Conservation (phyloP, 1,139 yeast species). For the Nadsonia commutata region DNA sequence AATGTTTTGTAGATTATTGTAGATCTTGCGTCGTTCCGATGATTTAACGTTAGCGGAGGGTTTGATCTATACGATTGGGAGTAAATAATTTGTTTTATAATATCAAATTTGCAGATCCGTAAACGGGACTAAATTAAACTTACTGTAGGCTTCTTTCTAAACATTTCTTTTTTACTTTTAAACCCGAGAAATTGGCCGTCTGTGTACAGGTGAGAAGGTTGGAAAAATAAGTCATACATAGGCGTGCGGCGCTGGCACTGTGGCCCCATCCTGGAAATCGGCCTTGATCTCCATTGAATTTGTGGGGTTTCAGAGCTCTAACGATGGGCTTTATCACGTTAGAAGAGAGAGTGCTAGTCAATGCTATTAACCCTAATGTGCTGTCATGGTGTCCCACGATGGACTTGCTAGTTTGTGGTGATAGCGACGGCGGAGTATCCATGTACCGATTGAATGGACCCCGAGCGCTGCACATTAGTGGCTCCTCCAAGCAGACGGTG, state of each 20-base stretch:
- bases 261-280: background rate
- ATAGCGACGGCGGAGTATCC: conserved; percentile 32
- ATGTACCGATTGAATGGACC: conserved; percentile 43
- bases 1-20: conserved; percentile 31
- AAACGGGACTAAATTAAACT: too few relatives aligned
- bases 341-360: conserved; percentile 13
- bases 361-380: conserved; percentile 26
- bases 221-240: too few relatives aligned
- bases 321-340: background rate
- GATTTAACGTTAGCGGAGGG: conserved; percentile 68
- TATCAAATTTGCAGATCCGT: background rate
- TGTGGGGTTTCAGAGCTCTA: background rate
- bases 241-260: conserved; percentile 1
- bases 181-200: too few relatives aligned
- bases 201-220: too few relatives aligned
- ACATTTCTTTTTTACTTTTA: conserved; percentile 33
- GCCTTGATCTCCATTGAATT: background rate
- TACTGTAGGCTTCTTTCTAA: conserved; percentile 42
- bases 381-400: conserved; percentile 43
- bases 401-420: conserved; percentile 35
- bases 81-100: conserved; percentile 5
- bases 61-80: conserved; percentile 31
- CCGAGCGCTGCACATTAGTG: conserved; percentile 28
- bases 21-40: conserved; percentile 59
- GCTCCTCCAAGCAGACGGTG: conserved; percentile 1